Percentiles rank a stretch among this genome's conserved stretches.
phyloP scores from a whole-genome alignment of 1,284 basidiomycete species.

The Megacollybia platyphylla region DNA sequence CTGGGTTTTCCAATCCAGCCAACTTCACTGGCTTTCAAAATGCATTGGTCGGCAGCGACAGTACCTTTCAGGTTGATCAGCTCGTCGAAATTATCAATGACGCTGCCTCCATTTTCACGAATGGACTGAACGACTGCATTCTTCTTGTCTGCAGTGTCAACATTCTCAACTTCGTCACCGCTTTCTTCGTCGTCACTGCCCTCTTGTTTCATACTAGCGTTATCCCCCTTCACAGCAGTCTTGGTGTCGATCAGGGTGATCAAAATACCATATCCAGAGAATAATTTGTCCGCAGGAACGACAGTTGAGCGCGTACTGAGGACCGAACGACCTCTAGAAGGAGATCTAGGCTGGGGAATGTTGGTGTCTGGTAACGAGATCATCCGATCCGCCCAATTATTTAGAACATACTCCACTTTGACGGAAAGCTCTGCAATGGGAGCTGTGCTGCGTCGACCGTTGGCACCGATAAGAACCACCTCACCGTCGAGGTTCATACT shows the following conservation, averaged over 20 bases:
- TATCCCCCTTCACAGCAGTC: too few species aligned
- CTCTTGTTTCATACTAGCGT: background rate
- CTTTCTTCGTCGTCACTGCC: background rate
- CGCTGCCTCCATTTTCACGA: conserved; percentile 39
- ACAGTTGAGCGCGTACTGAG: background rate
- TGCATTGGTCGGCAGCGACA: conserved; percentile 20
- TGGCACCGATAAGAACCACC: background rate
- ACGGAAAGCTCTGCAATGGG: too few species aligned
- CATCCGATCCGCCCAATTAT: too few species aligned
- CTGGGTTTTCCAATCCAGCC: conserved; percentile 24
- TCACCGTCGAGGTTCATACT: background rate
- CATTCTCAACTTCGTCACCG: conserved; percentile 9
- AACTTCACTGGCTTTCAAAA: conserved; percentile 37
- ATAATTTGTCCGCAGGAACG: background rate
- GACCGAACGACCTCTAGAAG: background rate
- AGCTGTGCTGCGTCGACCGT: too few species aligned
- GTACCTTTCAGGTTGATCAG: conserved; percentile 50
- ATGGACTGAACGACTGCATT: conserved; percentile 28
- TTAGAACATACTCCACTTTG: too few species aligned
- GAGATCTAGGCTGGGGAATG: background rate
- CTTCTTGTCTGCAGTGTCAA: conserved; percentile 22
- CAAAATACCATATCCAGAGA: background rate
- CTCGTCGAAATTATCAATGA: conserved; percentile 55
- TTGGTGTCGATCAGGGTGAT: background rate
- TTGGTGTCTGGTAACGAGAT: too few species aligned